Percentiles rank a stretch among this genome's conserved stretches.
These are phyloP conservation scores for Agrocybe chaxingu DNA, from an alignment of 768 basidiomycete species.

Conservation along the genomic window DNA sequence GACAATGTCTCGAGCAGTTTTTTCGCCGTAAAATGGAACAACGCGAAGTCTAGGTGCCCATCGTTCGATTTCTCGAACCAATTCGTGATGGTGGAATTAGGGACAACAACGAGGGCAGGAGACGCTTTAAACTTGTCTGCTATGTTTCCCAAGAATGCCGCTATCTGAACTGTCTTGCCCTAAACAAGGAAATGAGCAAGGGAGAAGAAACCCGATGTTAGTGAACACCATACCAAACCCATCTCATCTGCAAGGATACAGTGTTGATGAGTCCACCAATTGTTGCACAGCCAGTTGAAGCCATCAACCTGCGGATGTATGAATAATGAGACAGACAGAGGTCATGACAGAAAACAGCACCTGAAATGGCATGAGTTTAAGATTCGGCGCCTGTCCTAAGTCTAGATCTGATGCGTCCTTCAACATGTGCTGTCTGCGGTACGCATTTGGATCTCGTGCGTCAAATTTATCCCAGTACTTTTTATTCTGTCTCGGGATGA, in stretches of 20 bases:
- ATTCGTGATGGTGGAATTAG: constrained; percentile 93
- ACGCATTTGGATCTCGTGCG: constrained; percentile 54
- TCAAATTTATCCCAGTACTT: constrained; percentile 43
- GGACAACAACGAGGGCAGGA: constrained; percentile 89
- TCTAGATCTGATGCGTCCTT: constrained; percentile 54
- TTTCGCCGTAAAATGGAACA: constrained; percentile 85
- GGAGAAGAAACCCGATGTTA: not conserved
- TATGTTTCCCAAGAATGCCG: constrained; percentile 74
- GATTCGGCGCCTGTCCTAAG: constrained; percentile 59
- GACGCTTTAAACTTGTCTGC: constrained; percentile 53
- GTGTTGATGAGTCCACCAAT: constrained; percentile 84
- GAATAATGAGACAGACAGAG: not conserved
- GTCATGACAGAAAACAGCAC: constrained; percentile 32
- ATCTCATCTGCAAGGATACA: constrained; percentile 97
- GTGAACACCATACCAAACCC: constrained; percentile 63
- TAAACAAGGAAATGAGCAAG: constrained; percentile 24
- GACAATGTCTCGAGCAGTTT: constrained; percentile 75
- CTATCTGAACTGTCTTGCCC: constrained; percentile 93
- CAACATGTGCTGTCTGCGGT: constrained; percentile 41
- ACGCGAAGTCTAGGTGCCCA: constrained; percentile 77
- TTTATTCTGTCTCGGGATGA: constrained; percentile 47
- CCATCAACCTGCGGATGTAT: constrained; percentile 56
- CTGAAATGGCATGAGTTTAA: constrained; percentile 87
- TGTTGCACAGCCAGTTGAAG: constrained; percentile 81
- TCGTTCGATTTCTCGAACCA: constrained; percentile 91